Base-by-base conservation (phyloP, 1,139 yeast genomes). In the Sugiyamaella novakii region DNA sequence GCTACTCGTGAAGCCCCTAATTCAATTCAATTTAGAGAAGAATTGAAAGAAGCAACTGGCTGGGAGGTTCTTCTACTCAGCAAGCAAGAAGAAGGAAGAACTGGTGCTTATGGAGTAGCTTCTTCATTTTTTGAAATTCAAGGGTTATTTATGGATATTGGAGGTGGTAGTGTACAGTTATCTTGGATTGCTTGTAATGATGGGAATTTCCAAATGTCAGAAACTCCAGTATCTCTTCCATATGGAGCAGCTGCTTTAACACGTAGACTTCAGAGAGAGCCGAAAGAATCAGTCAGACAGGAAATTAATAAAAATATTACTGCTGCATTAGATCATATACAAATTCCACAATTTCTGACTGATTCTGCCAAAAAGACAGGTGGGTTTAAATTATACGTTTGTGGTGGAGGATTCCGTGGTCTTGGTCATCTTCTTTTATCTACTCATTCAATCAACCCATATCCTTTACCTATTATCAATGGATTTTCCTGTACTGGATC, bases 341-440 rank as follows among this genome's bases (percentile, higher is more conserved):
- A 63, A 7, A 54, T 65, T 18, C 68, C 68, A 5, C 52, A 52
- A 5, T 59, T 54, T 14, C 44, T 68, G 36, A 35, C 43, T 8
- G 36, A 54, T 8, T 56, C 58, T 1, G 83, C 84, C 0, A 67
- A 69, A 37, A 57, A 58, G 24, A 74, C 76, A 29, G 83, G 83
- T 10, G 87, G 87, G 0, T 76, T 77, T 57, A 76, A 79, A 55
- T 59, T 82, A 33, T 81, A 77, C 60, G 77, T 82, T 4, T 79
- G 84, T 55, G 87, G 87, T 37, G 87, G 87, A 46, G 87, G 87
- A 0, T 70, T 81, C 45, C 71, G 87, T 55, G 85, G 84, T 2
- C 68, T 82, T 49, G 87, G 86, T 0, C 81, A 80, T 62, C 64
- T 80, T 31, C 59, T 81, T 6, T 68, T 82, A 43, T 74, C 83